Evolutionary conservation across 306 rosid genomes (phyloP).

Genomic region (Lathyrus tuberosus): DNA sequence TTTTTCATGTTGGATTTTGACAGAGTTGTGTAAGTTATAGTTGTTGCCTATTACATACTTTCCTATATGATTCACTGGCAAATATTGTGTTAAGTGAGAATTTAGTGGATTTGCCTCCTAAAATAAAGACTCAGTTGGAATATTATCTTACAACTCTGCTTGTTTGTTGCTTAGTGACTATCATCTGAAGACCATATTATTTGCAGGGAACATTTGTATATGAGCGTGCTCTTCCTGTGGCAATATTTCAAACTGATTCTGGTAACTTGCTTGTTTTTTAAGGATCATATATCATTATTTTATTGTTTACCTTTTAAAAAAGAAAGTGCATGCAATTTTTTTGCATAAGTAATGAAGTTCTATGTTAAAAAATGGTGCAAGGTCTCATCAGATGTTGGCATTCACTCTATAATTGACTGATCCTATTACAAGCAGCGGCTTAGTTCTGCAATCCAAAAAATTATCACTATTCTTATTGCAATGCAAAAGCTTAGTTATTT

Average conservation of each 20-base stretch:
- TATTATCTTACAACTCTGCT: constrained; percentile 1
- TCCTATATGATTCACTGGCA: constrained; percentile 1
- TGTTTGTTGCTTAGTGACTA: no score
- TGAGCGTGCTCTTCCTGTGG: no score
- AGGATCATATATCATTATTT: constrained; percentile 25
- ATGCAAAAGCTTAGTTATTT: constrained; percentile 86
- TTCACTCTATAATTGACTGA: constrained; percentile 94
- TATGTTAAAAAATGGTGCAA: constrained; percentile 97
- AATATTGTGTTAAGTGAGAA: constrained; percentile 5
- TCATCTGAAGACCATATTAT: no score
- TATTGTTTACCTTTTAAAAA: constrained; percentile 33
- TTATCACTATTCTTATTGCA: constrained; percentile 94
- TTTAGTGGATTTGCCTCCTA: background rate
- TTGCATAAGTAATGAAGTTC: constrained; percentile 86
- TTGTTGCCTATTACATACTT: background rate
- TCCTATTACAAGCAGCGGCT: constrained; percentile 96
- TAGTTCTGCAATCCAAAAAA: constrained; percentile 90
- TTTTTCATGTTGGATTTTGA: no score
- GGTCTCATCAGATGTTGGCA: constrained; percentile 84
- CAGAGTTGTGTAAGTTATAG: no score
- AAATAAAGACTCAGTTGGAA: background rate
- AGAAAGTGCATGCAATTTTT: constrained; percentile 21
- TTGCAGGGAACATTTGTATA: no score
- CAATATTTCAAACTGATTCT: no score
- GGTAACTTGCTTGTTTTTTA: constrained; percentile 48